Evolutionary conservation across 768 basidiomycete species (phyloP).

Genomic region (Rhodotorula graminis): DNA sequence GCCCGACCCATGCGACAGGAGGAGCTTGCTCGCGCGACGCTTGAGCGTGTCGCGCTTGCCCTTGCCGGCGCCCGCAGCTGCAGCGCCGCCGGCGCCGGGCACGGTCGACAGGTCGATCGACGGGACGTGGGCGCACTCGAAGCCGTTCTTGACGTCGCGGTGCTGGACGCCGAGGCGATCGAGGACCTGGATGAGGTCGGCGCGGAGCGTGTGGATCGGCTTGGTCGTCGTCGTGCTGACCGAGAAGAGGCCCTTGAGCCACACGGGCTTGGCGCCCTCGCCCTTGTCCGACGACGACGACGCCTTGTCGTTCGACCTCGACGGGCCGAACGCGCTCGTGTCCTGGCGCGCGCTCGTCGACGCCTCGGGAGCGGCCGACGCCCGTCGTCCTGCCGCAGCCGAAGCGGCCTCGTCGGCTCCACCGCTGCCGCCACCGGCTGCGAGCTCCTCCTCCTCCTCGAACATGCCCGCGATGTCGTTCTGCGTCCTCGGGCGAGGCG

Average conservation of each 20-base stretch:
- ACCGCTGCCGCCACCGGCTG: neutral
- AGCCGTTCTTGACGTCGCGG: slow-evolving; percentile 80
- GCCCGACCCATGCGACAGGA: slow-evolving; percentile 11
- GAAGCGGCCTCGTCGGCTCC: neutral
- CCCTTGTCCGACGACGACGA: slow-evolving; percentile 39
- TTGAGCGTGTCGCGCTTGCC: slow-evolving; percentile 19
- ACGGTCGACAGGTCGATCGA: slow-evolving; percentile 85
- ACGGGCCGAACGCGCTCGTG: neutral
- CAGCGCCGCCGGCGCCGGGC: slow-evolving; percentile 2
- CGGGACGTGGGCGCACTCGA: slow-evolving; percentile 91
- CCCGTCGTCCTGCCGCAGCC: too few species aligned
- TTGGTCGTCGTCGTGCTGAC: slow-evolving; percentile 95
- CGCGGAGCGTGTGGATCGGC: slow-evolving; percentile 68
- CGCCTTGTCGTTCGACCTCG: slow-evolving; percentile 1
- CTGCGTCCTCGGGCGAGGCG: slow-evolving; percentile 13
- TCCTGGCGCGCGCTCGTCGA: neutral
- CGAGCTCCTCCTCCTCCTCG: slow-evolving; percentile 31
- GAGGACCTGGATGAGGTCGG: slow-evolving; percentile 77
- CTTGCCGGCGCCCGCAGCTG: slow-evolving; percentile 7
- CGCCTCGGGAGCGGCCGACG: neutral
- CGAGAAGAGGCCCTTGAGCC: slow-evolving; percentile 92
- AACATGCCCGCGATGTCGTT: slow-evolving; percentile 32
- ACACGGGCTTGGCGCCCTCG: slow-evolving; percentile 86
- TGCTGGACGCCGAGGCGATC: slow-evolving; percentile 95
- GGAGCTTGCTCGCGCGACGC: slow-evolving; percentile 31